Conservation (phyloP, 2,329 filamentous ascomycete species). For the Kalaharituber pfeilii region DNA sequence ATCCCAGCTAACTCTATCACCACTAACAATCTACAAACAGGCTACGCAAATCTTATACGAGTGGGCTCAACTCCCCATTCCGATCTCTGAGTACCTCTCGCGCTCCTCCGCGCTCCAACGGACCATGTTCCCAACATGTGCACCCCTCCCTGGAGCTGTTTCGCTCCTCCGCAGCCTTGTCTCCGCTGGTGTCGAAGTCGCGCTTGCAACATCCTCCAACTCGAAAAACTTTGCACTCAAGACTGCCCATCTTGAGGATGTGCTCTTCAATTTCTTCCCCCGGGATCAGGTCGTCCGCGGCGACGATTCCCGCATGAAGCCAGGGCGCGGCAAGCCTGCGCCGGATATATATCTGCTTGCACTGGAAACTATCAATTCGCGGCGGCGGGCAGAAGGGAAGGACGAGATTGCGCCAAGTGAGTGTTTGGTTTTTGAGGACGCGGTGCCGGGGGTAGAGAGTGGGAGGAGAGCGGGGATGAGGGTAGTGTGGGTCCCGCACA, state of each 20-base stretch:
- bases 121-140: constrained; percentile 53
- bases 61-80: constrained; percentile 75
- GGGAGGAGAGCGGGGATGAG: constrained; percentile 86
- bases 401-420: constrained; percentile 58
- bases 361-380: constrained; percentile 64
- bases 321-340: constrained; percentile 77
- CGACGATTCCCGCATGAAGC: constrained; percentile 60
- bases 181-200: constrained; percentile 48
- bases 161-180: constrained; percentile 45
- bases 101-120: constrained; percentile 48
- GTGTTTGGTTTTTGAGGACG: constrained; percentile 92
- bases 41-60: constrained; percentile 48
- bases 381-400: constrained; percentile 43
- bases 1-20: no score
- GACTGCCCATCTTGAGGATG: constrained; percentile 39
- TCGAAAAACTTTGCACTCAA: constrained; percentile 58
- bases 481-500: constrained; percentile 81
- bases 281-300: constrained; percentile 59
- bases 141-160: constrained; percentile 61
- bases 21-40: constrained; percentile 26
- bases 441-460: constrained; percentile 79
- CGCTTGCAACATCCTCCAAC: constrained; percentile 69
- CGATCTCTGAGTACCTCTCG: constrained; percentile 44
- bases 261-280: constrained; percentile 47
- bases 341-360: constrained; percentile 90